Base-by-base conservation (phyloP, 352 stramenopile genomes). In the Pythium brachiatum region DNA sequence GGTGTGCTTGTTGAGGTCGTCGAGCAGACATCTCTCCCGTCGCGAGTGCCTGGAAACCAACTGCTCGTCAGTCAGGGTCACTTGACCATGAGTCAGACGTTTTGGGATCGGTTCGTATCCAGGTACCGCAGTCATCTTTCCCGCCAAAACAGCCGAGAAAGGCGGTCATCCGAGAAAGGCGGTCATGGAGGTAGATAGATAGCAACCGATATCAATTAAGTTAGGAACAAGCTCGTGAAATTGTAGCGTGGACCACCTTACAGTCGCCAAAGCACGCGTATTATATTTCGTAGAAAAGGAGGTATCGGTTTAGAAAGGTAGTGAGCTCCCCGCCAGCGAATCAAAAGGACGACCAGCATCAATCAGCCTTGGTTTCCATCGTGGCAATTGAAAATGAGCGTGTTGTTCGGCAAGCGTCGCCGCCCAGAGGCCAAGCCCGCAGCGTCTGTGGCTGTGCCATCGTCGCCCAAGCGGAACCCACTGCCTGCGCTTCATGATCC, bases 341-440 rank as follows among this genome's bases (percentile, higher is more conserved):
- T 61, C 54, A 61, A 61, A 53, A 16, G 20, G 26, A 39, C 54
- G 50, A 38, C 4, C 36, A 6, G 18, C 47, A 13, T 50, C 52
- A 7, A 20, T 29, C 34, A 7, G 9, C 26, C 20, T 34, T 16
- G 7, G 6, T 15, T 3, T 51, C 43, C 15, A 5, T 59, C 34
- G 11, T 21, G 7, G 44, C 53, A 32, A 32, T 59, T 13, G 29
- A 46, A 61, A 53, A 93, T 93, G 84, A 93, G 84, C 62, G 77
- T 90, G 57, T 55, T 93, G 32, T 93, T 93, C 54, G 81, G 81
- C 50, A 91, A 88, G 69, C 84, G 84, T 57, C 80, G 81, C 60
- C 81, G 78, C 52, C 26, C 54, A 13, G 70, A 70, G 25, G 66
- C 41, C 62, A 65, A 70, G 46, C 64, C 64, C 11, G 39, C 64